Evolutionary conservation across 768 basidiomycete species (phyloP).

Genomic region (Termitomyces sp.): DNA sequence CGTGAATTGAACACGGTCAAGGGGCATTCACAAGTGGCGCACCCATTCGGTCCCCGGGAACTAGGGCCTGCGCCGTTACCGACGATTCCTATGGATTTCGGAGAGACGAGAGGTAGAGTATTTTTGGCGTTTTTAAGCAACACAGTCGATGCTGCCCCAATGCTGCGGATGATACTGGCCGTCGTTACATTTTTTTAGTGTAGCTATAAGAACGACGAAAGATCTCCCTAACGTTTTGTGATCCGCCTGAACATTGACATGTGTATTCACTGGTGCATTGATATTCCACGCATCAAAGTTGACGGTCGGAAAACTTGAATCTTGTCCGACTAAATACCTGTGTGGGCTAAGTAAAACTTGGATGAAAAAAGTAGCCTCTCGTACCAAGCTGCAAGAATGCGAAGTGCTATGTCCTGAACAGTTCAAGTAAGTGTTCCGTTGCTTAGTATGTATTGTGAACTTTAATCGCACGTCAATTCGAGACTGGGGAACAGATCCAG

Average conservation of each 20-base stretch:
- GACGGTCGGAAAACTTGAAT: constrained; percentile 39
- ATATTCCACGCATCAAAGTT: constrained; percentile 59
- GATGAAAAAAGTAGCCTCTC: neutral
- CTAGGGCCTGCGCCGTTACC: constrained; percentile 59
- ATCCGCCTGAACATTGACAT: constrained; percentile 57
- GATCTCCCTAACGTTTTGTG: constrained; percentile 41
- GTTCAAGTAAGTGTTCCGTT: neutral
- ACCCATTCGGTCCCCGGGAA: constrained; percentile 56
- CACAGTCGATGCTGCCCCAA: constrained; percentile 62
- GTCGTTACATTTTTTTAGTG: neutral
- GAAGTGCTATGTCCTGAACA: constrained; percentile 41
- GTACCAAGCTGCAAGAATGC: constrained; percentile 46
- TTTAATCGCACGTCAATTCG: constrained; percentile 47
- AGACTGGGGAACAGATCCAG: constrained; percentile 53
- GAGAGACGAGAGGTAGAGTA: constrained; percentile 44
- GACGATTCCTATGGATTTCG: constrained; percentile 51
- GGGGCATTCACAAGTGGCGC: neutral
- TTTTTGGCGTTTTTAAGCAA: constrained; percentile 57
- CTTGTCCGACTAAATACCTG: constrained; percentile 44
- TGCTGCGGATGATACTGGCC: constrained; percentile 51
- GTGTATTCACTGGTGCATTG: constrained; percentile 34
- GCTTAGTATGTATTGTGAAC: neutral
- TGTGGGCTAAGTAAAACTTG: constrained; percentile 24
- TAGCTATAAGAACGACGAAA: neutral
- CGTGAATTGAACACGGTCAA: neutral